phyloP scores from a whole-genome alignment of 305 asterid genomes.

The Solanum chacoense region DNA sequence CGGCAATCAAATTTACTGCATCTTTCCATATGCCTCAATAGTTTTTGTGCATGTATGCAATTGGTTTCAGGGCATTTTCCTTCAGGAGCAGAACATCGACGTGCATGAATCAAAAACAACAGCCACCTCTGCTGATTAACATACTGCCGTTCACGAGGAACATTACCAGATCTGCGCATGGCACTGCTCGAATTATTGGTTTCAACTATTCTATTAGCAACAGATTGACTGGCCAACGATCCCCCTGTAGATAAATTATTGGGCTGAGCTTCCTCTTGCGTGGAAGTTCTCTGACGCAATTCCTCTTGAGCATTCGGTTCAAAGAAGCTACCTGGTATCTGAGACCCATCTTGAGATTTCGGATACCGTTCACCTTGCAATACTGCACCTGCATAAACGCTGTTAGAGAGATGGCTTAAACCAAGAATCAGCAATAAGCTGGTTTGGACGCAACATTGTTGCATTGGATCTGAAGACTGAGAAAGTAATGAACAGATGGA shows the following conservation, averaged over 20 bases:
- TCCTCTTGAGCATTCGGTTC: constrained; percentile 49
- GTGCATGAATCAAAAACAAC: constrained; percentile 82
- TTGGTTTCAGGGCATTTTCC: constrained; percentile 68
- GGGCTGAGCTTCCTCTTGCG: constrained; percentile 60
- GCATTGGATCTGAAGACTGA: constrained; percentile 53
- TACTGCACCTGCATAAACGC: constrained; percentile 35
- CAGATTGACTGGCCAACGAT: constrained; percentile 47
- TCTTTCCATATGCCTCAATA: constrained; percentile 57
- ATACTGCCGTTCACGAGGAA: constrained; percentile 46
- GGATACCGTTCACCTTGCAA: constrained; percentile 43
- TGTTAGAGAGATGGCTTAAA: constrained; percentile 37
- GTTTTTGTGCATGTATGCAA: constrained; percentile 55
- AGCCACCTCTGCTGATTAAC: constrained; percentile 70
- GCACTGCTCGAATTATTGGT: constrained; percentile 30
- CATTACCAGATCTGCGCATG: constrained; percentile 27
- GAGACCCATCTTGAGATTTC: constrained; percentile 48
- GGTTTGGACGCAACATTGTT: constrained; percentile 44
- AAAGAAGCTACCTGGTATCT: constrained; percentile 32
- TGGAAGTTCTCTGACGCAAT: constrained; percentile 48
- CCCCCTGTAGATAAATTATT: constrained; percentile 65
- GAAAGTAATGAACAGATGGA: constrained; percentile 28
- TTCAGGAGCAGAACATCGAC: constrained; percentile 65
- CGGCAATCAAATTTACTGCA: constrained; percentile 44
- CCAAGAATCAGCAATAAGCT: constrained; percentile 43
- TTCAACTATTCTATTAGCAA: constrained; percentile 35